Evolutionary conservation across 768 basidiomycete species (phyloP).

Genomic region (Dacryopinax primogenitus): DNA sequence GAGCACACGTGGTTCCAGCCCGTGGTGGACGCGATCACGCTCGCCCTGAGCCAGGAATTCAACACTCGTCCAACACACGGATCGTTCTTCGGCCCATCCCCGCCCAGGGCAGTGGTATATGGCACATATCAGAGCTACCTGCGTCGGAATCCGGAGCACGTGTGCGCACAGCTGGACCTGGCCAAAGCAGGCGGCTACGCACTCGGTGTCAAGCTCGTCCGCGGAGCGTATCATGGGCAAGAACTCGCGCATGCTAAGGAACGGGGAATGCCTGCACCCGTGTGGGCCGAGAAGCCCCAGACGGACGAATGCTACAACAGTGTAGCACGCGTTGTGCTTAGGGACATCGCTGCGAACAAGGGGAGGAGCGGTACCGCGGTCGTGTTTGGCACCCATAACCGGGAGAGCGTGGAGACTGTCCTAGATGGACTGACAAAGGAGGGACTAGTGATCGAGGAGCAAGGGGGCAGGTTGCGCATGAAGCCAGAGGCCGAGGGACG

Average conservation of each 20-base stretch:
- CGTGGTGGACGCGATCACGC: slow-evolving; percentile 67
- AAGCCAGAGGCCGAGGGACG: slow-evolving; percentile 46
- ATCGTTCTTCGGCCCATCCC: slow-evolving; percentile 18
- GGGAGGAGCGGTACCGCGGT: slow-evolving; percentile 39
- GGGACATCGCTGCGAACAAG: slow-evolving; percentile 33
- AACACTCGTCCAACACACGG: slow-evolving; percentile 44
- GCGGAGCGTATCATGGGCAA: slow-evolving; percentile 79
- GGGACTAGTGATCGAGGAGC: slow-evolving; percentile 39
- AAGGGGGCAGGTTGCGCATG: slow-evolving; percentile 31
- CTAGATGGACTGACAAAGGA: slow-evolving; percentile 44
- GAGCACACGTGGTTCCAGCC: slow-evolving; percentile 58
- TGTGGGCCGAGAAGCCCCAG: slow-evolving; percentile 52
- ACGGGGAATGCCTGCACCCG: slow-evolving; percentile 47
- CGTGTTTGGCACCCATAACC: slow-evolving; percentile 81
- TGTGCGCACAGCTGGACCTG: slow-evolving; percentile 49
- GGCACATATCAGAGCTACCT: slow-evolving; percentile 86
- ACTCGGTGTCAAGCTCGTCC: slow-evolving; percentile 81
- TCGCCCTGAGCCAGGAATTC: slow-evolving; percentile 63
- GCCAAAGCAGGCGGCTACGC: slow-evolving; percentile 55
- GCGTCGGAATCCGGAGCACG: slow-evolving; percentile 58
- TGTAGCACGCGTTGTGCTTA: slow-evolving; percentile 46
- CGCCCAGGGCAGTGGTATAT: slow-evolving; percentile 55
- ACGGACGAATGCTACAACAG: slow-evolving; percentile 64
- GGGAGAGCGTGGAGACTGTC: slow-evolving; percentile 49
- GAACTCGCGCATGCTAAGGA: slow-evolving; percentile 51